phyloP scores from a whole-genome alignment of 2,329 filamentous ascomycete species.

The Neocatenulostroma microsporum region DNA sequence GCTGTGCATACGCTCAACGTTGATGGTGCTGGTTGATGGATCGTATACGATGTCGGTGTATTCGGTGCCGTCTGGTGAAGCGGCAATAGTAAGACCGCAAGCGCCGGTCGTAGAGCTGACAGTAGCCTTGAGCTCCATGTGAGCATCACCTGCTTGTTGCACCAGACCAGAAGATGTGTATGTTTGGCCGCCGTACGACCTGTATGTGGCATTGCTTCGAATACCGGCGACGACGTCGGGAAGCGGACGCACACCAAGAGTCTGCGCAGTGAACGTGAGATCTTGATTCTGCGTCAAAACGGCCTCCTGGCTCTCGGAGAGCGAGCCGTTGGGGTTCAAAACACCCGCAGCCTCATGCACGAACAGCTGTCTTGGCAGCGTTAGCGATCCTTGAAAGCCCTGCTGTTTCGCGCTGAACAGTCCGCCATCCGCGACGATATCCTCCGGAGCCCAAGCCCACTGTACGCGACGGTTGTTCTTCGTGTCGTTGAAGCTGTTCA shows the following conservation, averaged over 20 bases:
- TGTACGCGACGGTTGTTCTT: slow-evolving; percentile 43
- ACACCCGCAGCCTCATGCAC: slow-evolving; percentile 37
- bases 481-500: slow-evolving; percentile 42
- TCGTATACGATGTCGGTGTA: slow-evolving; percentile 40
- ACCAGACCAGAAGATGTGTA: slow-evolving; percentile 24
- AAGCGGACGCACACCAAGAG: slow-evolving; percentile 38
- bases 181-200: slow-evolving; percentile 18
- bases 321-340: slow-evolving; percentile 26
- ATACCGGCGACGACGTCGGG: slow-evolving; percentile 38
- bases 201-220: slow-evolving; percentile 22
- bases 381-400: slow-evolving; percentile 38
- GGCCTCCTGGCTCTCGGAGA: slow-evolving; percentile 18
- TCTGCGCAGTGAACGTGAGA: slow-evolving; percentile 36
- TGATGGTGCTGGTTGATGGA: slow-evolving; percentile 40
- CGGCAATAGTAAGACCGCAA: slow-evolving; percentile 37
- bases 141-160: slow-evolving; percentile 24
- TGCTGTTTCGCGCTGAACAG: slow-evolving; percentile 35
- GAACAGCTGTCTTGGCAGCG: slow-evolving; percentile 40
- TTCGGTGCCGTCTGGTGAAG: slow-evolving; percentile 37
- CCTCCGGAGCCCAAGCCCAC: slow-evolving; percentile 42
- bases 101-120: slow-evolving; percentile 30
- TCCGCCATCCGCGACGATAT: slow-evolving; percentile 30
- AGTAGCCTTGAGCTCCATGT: slow-evolving; percentile 37
- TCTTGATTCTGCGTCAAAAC: slow-evolving; percentile 24
- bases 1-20: slow-evolving; percentile 38